Evolutionary conservation across 208 protist genomes (phyloP), one percentile per base, ranked within the genome.

Genomic region (Wallacemonas sp.): DNA sequence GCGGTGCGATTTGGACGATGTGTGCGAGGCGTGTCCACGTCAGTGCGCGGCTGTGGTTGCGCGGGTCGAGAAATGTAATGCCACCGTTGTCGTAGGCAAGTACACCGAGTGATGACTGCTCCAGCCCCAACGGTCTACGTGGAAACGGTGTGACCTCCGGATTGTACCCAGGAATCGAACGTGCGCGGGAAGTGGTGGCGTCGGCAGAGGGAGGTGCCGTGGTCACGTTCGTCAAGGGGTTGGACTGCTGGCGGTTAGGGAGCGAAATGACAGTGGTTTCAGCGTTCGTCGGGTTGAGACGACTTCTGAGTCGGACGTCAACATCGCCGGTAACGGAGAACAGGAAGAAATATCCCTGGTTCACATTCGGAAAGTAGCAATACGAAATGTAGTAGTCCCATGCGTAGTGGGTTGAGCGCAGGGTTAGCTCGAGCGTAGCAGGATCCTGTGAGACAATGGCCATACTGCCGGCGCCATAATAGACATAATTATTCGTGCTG

Each of bases 361-460:
- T 58, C 3, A 29, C 32, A 41, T 73, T 78, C 5, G 53, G 59
- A 57, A 73, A 78, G 19, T 78, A 36, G 32, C 78, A 85, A 34
- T 19, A 48, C 33, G 73, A 72, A n/a, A 68, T 59, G 53, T 64
- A 80, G 1, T 45, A 37, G 24, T 66, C 22, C 8, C 60, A 1
- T 19, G 17, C 34, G 4, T n/a, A 65, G 30, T 10, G 21, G 17
- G 21, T 22, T 38, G 5, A 26, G 12, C 1, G 27, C 62, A 39
- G 21, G 29, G 19, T 68, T 26, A 39, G 19, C 21, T 39, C 0
- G 6, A 50, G 26, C 19, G 38, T 53, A 4, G 19, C 41, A 2
- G 61, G 46, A 12, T 66, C 33, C 13, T 46, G 63, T 2, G 3
- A 13, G 13, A 59, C 58, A 5, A 67, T 61, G 32, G 48, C 64